These are phyloP conservation scores for Gliomastix tumulicola DNA, from an alignment of 2,329 filamentous ascomycete genomes.

Conservation along the genomic window DNA sequence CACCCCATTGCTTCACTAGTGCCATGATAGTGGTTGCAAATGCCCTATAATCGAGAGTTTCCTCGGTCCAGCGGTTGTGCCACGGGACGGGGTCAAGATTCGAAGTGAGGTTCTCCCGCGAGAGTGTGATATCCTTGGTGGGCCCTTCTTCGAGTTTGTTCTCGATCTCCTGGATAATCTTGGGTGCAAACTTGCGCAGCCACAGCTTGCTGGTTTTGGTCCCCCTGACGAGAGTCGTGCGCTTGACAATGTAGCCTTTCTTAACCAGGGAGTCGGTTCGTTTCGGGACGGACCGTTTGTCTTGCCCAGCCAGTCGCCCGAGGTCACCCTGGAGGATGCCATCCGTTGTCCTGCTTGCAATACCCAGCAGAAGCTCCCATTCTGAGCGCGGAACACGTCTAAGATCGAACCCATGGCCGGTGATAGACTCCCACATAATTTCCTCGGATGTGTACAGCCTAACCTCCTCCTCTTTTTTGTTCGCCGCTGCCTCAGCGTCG, in stretches of 20 bases:
- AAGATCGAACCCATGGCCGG: conserved; percentile 51
- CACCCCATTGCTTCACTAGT: conserved; percentile 48
- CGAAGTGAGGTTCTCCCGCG: conserved; percentile 24
- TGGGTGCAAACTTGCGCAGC: conserved; percentile 47
- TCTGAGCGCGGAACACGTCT: conserved; percentile 51
- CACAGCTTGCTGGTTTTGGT: conserved; percentile 58
- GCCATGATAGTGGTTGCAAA: conserved; percentile 51
- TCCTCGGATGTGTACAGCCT: conserved; percentile 44
- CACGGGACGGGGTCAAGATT: conserved; percentile 49
- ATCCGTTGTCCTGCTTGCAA: conserved; percentile 43
- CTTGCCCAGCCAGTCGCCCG: conserved; percentile 49
- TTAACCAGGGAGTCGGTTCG: conserved; percentile 51
- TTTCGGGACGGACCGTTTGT: conserved; percentile 57
- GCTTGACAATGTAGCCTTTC: conserved; percentile 57
- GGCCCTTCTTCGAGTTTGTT: neutral
- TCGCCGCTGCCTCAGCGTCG: too few relatives aligned
- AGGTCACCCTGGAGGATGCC: conserved; percentile 57
- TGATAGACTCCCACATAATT: conserved; percentile 51
- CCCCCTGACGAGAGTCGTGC: conserved; percentile 49
- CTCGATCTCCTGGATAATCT: conserved; percentile 13
- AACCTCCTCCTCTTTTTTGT: neutral
- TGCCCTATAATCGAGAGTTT: conserved; percentile 50
- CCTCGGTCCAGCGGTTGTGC: conserved; percentile 48
- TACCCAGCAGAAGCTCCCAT: conserved; percentile 51
- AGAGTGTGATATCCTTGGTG: conserved; percentile 6